phyloP scores from a whole-genome alignment of 2,329 filamentous ascomycete species.

The Fusarium sororula region DNA sequence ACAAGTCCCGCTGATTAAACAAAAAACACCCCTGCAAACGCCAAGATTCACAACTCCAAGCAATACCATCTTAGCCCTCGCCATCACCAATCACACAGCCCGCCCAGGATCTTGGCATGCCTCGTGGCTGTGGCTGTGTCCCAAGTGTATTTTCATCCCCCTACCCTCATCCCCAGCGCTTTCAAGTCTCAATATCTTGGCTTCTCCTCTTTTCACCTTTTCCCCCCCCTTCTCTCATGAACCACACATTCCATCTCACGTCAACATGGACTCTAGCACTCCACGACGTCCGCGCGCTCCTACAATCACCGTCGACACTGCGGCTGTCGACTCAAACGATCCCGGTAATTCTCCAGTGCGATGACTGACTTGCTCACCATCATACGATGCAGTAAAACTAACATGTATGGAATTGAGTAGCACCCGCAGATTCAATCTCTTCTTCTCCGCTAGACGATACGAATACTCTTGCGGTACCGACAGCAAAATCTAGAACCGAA shows the following conservation, averaged over 20 bases:
- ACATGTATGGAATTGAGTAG: neutral
- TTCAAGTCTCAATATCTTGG: conserved; percentile 12
- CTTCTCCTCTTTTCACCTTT: conserved; percentile 4
- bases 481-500: conserved; percentile 16
- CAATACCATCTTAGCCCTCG: neutral
- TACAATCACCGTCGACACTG: conserved; percentile 35
- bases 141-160: conserved; percentile 20
- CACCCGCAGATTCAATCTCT: conserved; percentile 23
- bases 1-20: neutral
- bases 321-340: conserved; percentile 29
- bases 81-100: conserved; percentile 4
- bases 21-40: neutral
- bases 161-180: neutral
- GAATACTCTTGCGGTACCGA: conserved; percentile 29
- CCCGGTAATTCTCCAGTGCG: conserved; percentile 36
- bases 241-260: neutral
- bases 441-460: conserved; percentile 26
- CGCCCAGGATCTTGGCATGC: conserved; percentile 6
- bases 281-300: conserved; percentile 27
- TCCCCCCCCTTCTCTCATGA: neutral
- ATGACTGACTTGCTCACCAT: neutral
- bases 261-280: conserved; percentile 22
- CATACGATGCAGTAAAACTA: neutral
- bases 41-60: neutral
- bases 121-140: conserved; percentile 31